Evolutionary conservation across 257 asterid genomes (phyloP), one percentile per base, ranked within the genome.

Genomic region (Ballota nigra): DNA sequence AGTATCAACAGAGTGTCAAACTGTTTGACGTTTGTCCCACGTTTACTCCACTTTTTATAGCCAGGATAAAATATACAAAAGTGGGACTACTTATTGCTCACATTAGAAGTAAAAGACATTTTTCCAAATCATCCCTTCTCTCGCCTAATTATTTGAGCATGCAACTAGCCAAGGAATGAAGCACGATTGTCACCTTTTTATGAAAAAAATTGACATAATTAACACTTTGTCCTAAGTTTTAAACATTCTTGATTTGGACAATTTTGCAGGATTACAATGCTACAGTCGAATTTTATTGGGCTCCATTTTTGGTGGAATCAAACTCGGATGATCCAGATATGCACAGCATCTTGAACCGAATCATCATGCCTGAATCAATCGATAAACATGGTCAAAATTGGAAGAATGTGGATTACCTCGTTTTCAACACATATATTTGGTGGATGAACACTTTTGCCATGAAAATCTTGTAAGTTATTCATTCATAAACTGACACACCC

Each of bases 341-440:
- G 92, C 96, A 92, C 67, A 92, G 96, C 80, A 83, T 92, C 59
- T 74, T 87, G 88, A 82, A 87, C 80, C 86, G 97, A 0, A 89
- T 92, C 36, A 92, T 92, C 79, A 87, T 85, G 97, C 96, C 97
- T 0, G 87, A 83, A 41, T 89, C 97, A 2, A 89, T 92, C 71
- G 56, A 83, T 8, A 92, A 87, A 13, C 96, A 92, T 33, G 97
- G 90, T 76, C 29, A 74, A 64, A 83, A 86, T 20, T 92, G 97
- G 97, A 87, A 78, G 81, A 77, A 85, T 53, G 97, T 83, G 6
- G 97, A 92, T 63, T 92, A 76, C 81, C 95, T 92, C 69, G 56
- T 92, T 69, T 92, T 92, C 84, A 89, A 92, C 82, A 86, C 97
- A 0, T 92, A 92, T 64, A 92, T 92, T 60, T 92, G 97, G 97